A percentile compares a stretch with the other conserved stretches of the same genome.
These are phyloP conservation scores for Gossypium aridum DNA, from an alignment of 441 rosid species.

Conservation along the genomic window DNA sequence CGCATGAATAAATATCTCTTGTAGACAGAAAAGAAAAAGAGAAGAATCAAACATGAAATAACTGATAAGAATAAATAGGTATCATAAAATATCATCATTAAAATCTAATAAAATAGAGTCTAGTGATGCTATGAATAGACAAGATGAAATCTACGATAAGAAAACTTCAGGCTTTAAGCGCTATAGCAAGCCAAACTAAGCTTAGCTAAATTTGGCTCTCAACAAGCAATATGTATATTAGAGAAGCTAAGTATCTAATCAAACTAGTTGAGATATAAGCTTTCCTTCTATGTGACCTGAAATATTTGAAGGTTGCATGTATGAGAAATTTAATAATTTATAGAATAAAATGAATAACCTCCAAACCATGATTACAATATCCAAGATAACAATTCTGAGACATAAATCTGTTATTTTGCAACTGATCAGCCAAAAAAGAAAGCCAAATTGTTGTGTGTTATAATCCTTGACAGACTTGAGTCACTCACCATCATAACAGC, in stretches of 20 bases:
- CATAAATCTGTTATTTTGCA: neutral
- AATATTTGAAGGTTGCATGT: neutral
- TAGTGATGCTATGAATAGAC: neutral
- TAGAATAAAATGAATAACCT: neutral
- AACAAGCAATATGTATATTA: neutral
- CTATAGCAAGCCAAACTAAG: neutral
- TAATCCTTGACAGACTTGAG: neutral
- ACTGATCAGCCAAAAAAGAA: neutral
- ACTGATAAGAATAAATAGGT: neutral
- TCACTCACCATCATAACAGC: constrained; percentile 63
- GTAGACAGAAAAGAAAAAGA: neutral
- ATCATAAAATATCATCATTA: neutral
- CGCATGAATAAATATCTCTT: neutral
- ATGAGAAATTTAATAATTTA: neutral
- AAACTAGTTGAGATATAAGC: neutral
- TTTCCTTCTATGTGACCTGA: neutral
- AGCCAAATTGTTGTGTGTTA: neutral
- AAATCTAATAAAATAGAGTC: neutral
- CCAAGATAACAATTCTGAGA: neutral
- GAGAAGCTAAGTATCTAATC: neutral
- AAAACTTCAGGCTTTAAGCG: neutral
- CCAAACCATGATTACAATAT: neutral
- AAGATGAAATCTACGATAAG: neutral
- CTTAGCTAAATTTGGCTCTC: neutral
- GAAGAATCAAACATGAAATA: neutral